Evolutionary conservation across 805 yeast species (phyloP), one percentile per base, ranked within the genome.

Genomic region (Saturnispora dispora): DNA sequence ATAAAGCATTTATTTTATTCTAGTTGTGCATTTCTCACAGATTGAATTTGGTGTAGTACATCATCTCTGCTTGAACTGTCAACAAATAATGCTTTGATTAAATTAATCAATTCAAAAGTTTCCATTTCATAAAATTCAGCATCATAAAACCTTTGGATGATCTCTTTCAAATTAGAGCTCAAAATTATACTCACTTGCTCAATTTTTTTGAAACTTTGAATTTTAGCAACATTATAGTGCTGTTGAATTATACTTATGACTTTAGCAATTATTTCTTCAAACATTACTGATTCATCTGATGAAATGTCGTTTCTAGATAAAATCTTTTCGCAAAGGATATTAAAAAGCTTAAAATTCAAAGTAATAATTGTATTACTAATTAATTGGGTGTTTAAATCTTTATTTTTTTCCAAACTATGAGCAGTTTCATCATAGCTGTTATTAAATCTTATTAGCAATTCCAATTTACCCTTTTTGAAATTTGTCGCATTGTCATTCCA

Each of bases 71-170:
- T 59, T 9, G 73, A 71, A 58, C 81, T 75, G 46, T 73, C 72
- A 9, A 73, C 63, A 57, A 77, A 78, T 46, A 76, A 65, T 41
- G 73, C 67, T 51, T 69, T 58, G 5, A 78, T 63, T 50, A 78
- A 58, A 10, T 58, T 50, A 7, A 71, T 63, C 51, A 78, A 59
- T 56, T 78, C 83, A 11, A 65, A 63, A 0, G 82, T 77, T 23
- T 69, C 67, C 41, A 76, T 64, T 51, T 76, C 80, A 55, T 67
- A 77, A 45, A 75, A 70, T 36, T 71, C 76, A 5, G 81, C 82
- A 55, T 75, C 74, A 61, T 75, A 76, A 56, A 78, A 78, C 46
- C 67, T 57, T 17, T 70, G 75, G 65, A 77, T 67, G 43, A 78
- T 78, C 41, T 69, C 73, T 39, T 66, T 71, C 57, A 78, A 65